Percentiles rank a stretch among this genome's conserved stretches.
phyloP scores from a whole-genome alignment of 176 grass and related monocot genomes.

The Luzula sylvatica region DNA sequence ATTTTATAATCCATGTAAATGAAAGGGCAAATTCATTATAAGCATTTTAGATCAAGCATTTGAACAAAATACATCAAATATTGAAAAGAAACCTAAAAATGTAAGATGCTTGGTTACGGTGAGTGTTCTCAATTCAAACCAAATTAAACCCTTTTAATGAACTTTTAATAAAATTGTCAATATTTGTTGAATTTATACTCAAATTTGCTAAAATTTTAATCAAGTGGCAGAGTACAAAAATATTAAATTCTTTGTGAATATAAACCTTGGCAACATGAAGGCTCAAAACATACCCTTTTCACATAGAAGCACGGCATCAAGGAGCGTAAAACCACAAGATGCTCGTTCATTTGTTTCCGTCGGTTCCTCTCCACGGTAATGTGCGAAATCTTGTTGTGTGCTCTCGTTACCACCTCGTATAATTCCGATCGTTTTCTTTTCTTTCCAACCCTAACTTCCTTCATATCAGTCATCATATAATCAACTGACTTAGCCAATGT shows the following conservation, averaged over 20 bases:
- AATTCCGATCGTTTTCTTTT: slow-evolving; percentile 23
- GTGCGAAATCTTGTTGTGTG: slow-evolving; percentile 31
- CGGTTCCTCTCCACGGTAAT: slow-evolving; percentile 78
- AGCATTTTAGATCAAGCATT: background rate
- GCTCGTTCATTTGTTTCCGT: slow-evolving; percentile 77
- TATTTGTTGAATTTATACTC: no score
- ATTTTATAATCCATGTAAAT: background rate
- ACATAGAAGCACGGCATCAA: slow-evolving; percentile 79
- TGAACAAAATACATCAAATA: no score
- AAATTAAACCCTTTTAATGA: no score
- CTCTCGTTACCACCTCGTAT: background rate
- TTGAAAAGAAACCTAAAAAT: no score
- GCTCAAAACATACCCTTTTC: slow-evolving; percentile 42
- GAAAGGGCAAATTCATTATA: background rate
- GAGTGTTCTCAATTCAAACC: no score
- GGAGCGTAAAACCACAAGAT: slow-evolving; percentile 53
- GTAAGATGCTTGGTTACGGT: no score
- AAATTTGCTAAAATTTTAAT: no score
- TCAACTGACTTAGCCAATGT: background rate
- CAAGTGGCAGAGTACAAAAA: no score
- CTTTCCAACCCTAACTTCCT: background rate
- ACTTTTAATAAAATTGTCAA: no score
- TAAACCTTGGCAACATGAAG: background rate
- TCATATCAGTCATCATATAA: background rate
- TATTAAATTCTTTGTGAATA: no score